phyloP scores from a whole-genome alignment of 495 filamentous ascomycete genomes.

The Trichocladium antarcticum region DNA sequence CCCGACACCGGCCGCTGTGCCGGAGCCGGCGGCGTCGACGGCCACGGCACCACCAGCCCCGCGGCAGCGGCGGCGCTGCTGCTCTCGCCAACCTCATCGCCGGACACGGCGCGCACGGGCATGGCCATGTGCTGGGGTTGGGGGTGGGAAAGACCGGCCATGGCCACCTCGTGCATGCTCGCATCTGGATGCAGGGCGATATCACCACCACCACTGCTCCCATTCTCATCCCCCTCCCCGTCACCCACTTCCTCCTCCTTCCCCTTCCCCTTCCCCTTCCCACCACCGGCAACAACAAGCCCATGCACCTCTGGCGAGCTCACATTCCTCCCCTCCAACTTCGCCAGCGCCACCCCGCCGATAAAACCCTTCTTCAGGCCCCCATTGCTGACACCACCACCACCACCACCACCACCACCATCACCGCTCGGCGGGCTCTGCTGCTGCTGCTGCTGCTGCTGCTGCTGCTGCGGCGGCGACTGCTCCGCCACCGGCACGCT shows the following conservation, averaged over 20 bases:
- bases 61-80: not conserved
- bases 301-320: slow-evolving; percentile 23
- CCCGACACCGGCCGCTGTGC: slow-evolving; percentile 3
- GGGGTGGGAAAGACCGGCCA: slow-evolving; percentile 30
- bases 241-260: slow-evolving; percentile 25
- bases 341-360: slow-evolving; percentile 36
- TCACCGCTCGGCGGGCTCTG: too few relatives aligned
- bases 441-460: too few relatives aligned
- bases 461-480: too few relatives aligned
- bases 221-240: not conserved
- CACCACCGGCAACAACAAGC: too few relatives aligned
- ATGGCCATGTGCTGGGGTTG: too few relatives aligned
- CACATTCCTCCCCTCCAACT: slow-evolving; percentile 22
- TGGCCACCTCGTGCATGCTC: slow-evolving; percentile 41
- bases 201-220: too few relatives aligned
- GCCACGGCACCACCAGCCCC: too few relatives aligned
- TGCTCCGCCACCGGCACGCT: slow-evolving; percentile 3
- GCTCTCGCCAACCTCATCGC: slow-evolving; percentile 12
- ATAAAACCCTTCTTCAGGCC: slow-evolving; percentile 41
- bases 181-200: too few relatives aligned
- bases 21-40: not conserved
- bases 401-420: too few relatives aligned
- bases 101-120: not conserved
- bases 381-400: not conserved
- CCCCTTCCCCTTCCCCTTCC: slow-evolving; percentile 21